These are phyloP conservation scores for Acarospora socialis DNA, from an alignment of 2,329 filamentous ascomycete species.

Conservation along the genomic window DNA sequence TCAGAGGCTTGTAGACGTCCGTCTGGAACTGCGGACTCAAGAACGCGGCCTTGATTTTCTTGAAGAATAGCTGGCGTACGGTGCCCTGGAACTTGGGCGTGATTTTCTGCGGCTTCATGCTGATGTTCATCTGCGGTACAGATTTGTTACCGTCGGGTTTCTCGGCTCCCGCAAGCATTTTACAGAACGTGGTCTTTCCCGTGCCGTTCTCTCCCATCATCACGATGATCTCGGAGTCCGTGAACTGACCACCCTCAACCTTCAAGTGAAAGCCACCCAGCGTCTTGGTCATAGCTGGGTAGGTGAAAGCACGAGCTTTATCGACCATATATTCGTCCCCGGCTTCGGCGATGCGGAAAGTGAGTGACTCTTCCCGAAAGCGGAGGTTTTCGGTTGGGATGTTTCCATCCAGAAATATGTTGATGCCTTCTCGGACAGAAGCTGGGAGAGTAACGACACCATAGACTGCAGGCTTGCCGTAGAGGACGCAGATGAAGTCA, in stretches of 20 bases:
- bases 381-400: slow-evolving; percentile 97
- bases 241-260: slow-evolving; percentile 75
- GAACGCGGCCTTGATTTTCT: slow-evolving; percentile 97
- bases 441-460: slow-evolving; percentile 93
- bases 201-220: slow-evolving; percentile 99
- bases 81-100: slow-evolving; percentile 96
- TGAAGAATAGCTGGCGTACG: slow-evolving; percentile 96
- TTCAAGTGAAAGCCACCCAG: slow-evolving; percentile 74
- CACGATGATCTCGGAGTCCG: slow-evolving; percentile 95
- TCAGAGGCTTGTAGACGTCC: slow-evolving; percentile 98
- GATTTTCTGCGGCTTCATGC: slow-evolving; percentile 99
- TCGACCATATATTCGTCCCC: slow-evolving; percentile 79
- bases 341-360: slow-evolving; percentile 84
- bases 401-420: slow-evolving; percentile 96
- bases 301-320: slow-evolving; percentile 70
- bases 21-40: slow-evolving; percentile 97
- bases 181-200: slow-evolving; percentile 98
- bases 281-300: slow-evolving; percentile 86
- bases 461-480: slow-evolving; percentile 88
- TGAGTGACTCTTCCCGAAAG: slow-evolving; percentile 92
- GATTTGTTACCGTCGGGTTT: slow-evolving; percentile 71
- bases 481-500: slow-evolving; percentile 94
- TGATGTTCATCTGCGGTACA: slow-evolving; percentile 90
- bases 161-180: slow-evolving; percentile 79
- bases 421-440: slow-evolving; percentile 97